phyloP scores from a whole-genome alignment of 140 eudicot genomes.

The Flaveria floridana region DNA sequence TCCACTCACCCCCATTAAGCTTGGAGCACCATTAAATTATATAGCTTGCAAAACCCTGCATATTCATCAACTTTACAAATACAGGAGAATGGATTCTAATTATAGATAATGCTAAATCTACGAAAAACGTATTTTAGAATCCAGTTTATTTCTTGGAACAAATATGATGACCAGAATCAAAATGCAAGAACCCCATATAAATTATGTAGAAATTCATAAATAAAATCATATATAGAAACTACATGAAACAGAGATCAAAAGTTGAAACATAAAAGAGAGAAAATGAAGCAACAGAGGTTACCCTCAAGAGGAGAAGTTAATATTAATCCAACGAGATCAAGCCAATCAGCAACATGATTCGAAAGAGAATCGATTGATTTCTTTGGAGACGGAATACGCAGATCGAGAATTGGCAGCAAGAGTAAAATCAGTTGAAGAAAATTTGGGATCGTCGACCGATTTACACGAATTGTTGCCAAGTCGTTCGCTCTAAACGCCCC shows the following conservation, averaged over 20 bases:
- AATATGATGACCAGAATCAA: background rate
- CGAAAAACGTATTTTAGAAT: background rate
- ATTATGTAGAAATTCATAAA: background rate
- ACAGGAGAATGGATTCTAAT: too few relatives aligned
- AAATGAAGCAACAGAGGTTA: conserved; percentile 1
- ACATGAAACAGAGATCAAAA: conserved; percentile 4
- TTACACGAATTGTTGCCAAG: conserved; percentile 17
- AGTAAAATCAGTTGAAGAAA: background rate
- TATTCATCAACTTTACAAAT: background rate
- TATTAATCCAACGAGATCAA: conserved; percentile 6
- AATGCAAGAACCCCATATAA: conserved; percentile 7
- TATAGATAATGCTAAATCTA: too few relatives aligned
- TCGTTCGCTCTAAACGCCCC: conserved; percentile 29
- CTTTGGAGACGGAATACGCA: conserved; percentile 3
- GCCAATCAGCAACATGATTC: conserved; percentile 23
- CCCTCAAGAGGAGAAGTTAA: conserved; percentile 18
- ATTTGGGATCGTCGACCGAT: conserved; percentile 21
- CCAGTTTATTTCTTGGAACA: conserved; percentile 5
- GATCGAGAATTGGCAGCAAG: background rate
- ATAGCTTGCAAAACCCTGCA: background rate
- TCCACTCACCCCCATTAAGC: too few relatives aligned
- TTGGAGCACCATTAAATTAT: background rate
- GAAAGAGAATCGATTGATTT: conserved; percentile 22
- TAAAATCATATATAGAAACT: background rate
- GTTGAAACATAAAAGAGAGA: background rate